Conservation (phyloP, 2,329 filamentous ascomycete species). For the Colletotrichum karsti region DNA sequence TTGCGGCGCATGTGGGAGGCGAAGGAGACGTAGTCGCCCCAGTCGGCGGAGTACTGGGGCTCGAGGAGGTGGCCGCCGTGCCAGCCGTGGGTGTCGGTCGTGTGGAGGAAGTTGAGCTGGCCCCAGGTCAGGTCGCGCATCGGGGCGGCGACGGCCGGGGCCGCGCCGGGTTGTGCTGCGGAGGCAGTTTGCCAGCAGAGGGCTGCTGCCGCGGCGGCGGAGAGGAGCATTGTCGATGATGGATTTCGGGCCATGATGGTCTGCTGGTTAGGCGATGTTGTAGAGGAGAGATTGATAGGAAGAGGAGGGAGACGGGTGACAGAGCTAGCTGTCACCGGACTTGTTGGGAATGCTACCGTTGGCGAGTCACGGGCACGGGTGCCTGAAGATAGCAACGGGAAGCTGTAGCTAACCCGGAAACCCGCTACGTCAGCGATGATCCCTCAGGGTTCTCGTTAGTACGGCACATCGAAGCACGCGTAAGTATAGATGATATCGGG, state of each 20-base stretch:
- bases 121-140: conserved; percentile 89
- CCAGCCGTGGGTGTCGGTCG: conserved; percentile 97
- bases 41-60: conserved; percentile 93
- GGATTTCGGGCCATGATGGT: neutral
- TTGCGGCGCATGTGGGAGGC: conserved; percentile 80
- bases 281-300: neutral
- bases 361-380: conserved; percentile 24
- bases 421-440: conserved; percentile 23
- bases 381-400: conserved; percentile 14
- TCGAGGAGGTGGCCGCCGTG: conserved; percentile 92
- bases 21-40: conserved; percentile 98
- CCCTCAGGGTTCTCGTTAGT: conserved; percentile 17
- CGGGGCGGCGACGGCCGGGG: conserved; percentile 79
- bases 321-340: neutral
- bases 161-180: conserved; percentile 80
- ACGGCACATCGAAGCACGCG: neutral
- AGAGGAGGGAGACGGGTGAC: neutral
- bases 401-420: conserved; percentile 11
- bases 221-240: conserved; percentile 6
- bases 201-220: conserved; percentile 28
- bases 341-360: conserved; percentile 9
- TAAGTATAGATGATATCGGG: rapidly evolving
- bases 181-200: conserved; percentile 45
- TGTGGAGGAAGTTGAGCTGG: conserved; percentile 97
- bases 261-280: neutral